phyloP scores from a whole-genome alignment of 208 protist species.

The Acanthamoeba lenticulata region DNA sequence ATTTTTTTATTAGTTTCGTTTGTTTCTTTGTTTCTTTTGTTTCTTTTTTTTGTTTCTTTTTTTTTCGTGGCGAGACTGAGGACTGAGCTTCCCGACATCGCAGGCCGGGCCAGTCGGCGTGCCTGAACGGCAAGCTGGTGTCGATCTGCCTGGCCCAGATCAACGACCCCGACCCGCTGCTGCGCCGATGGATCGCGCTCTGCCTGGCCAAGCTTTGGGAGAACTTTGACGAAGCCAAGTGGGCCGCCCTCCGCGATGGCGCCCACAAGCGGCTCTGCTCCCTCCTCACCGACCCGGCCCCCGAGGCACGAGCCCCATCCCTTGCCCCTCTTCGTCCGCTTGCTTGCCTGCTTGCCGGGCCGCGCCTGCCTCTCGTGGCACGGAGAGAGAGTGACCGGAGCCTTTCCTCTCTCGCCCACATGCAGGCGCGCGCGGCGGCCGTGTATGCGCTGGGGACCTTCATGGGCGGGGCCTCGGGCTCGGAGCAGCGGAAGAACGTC shows the following conservation, averaged over 20 bases:
- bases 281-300: slow-evolving; percentile 77
- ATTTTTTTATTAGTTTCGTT: neutral
- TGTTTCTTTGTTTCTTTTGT: neutral
- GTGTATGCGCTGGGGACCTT: slow-evolving; percentile 84
- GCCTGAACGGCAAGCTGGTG: slow-evolving; percentile 73
- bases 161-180: slow-evolving; percentile 50
- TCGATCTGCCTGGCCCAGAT: slow-evolving; percentile 60
- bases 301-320: slow-evolving; percentile 48
- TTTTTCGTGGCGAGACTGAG: neutral
- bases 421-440: slow-evolving; percentile 81
- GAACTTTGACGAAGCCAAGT: slow-evolving; percentile 82
- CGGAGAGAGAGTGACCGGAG: neutral
- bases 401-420: neutral
- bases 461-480: slow-evolving; percentile 72
- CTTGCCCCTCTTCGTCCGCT: neutral
- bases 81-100: neutral
- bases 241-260: slow-evolving; percentile 68
- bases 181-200: slow-evolving; percentile 82
- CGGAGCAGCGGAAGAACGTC: slow-evolving; percentile 74
- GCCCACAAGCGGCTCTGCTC: slow-evolving; percentile 76
- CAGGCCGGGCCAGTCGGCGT: slow-evolving; percentile 76
- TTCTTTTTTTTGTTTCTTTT: neutral
- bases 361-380: neutral
- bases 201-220: slow-evolving; percentile 86
- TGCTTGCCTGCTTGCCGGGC: neutral